Percentiles rank a stretch among this genome's conserved stretches.
Evolutionary conservation across 768 basidiomycete species (phyloP).

Genomic region (Tulasnella sp.): DNA sequence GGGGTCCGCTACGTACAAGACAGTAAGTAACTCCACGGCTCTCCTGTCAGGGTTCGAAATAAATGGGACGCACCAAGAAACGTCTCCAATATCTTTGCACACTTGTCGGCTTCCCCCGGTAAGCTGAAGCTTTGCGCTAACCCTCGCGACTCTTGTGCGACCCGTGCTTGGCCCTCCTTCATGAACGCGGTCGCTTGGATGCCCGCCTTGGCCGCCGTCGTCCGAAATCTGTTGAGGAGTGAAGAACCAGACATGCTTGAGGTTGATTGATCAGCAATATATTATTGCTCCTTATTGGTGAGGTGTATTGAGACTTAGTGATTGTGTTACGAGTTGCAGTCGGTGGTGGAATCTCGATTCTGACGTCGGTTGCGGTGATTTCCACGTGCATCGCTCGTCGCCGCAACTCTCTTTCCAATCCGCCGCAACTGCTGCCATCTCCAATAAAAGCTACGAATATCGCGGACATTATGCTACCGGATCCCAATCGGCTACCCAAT

Average conservation of each 20-base stretch:
- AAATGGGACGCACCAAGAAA: slow-evolving; percentile 61
- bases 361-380: too few species aligned
- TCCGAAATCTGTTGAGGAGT: slow-evolving; percentile 70
- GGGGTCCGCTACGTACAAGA: slow-evolving; percentile 60
- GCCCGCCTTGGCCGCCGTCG: slow-evolving; percentile 72
- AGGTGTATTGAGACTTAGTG: too few species aligned
- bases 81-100: slow-evolving; percentile 78
- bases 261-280: background rate
- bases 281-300: too few species aligned
- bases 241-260: background rate
- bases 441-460: too few species aligned
- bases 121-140: slow-evolving; percentile 80
- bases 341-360: too few species aligned
- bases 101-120: slow-evolving; percentile 89
- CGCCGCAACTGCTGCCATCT: too few species aligned
- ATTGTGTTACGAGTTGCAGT: too few species aligned
- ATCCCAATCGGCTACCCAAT: too few species aligned
- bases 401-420: too few species aligned
- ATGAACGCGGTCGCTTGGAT: slow-evolving; percentile 70
- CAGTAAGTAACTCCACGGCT: too few species aligned
- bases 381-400: too few species aligned
- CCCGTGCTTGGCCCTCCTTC: slow-evolving; percentile 52
- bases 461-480: too few species aligned
- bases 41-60: background rate
- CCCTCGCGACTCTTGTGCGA: slow-evolving; percentile 64